Evolutionary conservation across 2,329 filamentous ascomycete genomes (phyloP), one percentile per base, ranked within the genome.

Genomic region (Canariomyces notabilis): DNA sequence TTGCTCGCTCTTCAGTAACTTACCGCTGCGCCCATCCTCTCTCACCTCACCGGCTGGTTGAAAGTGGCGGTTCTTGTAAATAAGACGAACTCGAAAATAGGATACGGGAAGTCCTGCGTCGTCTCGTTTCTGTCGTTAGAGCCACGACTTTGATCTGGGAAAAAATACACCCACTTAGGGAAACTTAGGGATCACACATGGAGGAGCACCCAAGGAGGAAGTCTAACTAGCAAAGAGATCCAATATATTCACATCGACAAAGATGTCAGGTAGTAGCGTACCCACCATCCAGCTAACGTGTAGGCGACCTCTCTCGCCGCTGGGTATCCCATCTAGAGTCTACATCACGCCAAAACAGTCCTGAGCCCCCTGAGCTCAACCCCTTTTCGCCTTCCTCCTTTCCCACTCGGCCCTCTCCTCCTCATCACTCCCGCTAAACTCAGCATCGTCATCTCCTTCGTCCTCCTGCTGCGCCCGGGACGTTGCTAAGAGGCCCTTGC

Each of bases 371-470:
- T 29, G 39, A 37, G 12, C 18, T 49, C 56, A 53, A 39, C 59
- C 54, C 50, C 60, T 65, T 57, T 59, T 68, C 8, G 64, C 63
- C 61, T 64, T 67, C 60, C 70, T 69, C 57, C 75, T 67, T 64
- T 82, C 77, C 72, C 75, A 80, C 66, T 79, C 77, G 15, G 75
- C 79, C 50, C 79, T 71, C 63, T 82, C 79, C 49, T 83, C 79
- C 8, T 81, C 78, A 50, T 83, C 80, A 55, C 79, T 83, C 18
- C 76, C 79, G 44, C 78, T 82, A 42, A 80, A 81, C 63, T 82
- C 79, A 32, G 72, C 74, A 3, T 78, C 75, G 33, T 79, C 76
- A 19, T 64, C 64, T 12, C 68, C 68, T 3, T 64, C 65, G 16
- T 66, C 65, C 1, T 58, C 60, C 9, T 60, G 57, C 26, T 59